Evolutionary conservation across 2,329 filamentous ascomycete species (phyloP), one percentile per base, ranked within the genome.

Genomic region (Neoascochyta sp.): DNA sequence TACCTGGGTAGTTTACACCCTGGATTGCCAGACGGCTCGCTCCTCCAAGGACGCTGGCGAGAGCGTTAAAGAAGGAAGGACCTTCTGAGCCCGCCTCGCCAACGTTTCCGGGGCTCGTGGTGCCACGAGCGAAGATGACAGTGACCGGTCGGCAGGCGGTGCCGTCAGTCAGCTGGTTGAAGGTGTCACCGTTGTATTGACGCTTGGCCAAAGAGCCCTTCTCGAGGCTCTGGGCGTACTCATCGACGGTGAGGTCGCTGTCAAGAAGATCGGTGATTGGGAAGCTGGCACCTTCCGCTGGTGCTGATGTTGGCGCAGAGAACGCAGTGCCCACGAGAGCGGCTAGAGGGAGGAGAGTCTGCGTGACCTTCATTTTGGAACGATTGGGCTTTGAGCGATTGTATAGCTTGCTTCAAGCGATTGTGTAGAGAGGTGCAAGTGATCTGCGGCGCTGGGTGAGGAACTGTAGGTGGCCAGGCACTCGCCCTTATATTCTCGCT

Each of bases 71-170:
- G 52, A 76, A 69, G 2, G 66, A 62, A 3, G 73, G 73, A 1
- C 51, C 51, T 24, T 49, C 52, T 2, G 73, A 71, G 7, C 64
- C 61, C 5, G 66, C 33, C 23, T 46, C 50, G 10, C 74, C 74
- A 8, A 76, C 67, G 41, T 74, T 76, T 27, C 71, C 72, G 1
- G 48, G 30, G 52, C 76, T 70, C 3, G 64, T 67, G 4, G 74
- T 76, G 8, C 74, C 74, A 11, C 74, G 68, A 18, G 74, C 74
- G 39, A 69, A 77, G 48, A 78, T 70, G 36, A 78, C 53, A 8
- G 70, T 75, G 27, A 73, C 62, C 10, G 57, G 47, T 14, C 65
- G 66, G 54, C 69, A 73, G 19, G 44, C 37, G n/a, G 50, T 54
- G 9, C 51, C 46, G 35, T 55, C 46, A 9, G 50, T 57, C 11